Percentiles rank a stretch among this genome's conserved stretches.
Conservation (phyloP, 164 flowering plant genomes). For the Aristolochia californica region DNA sequence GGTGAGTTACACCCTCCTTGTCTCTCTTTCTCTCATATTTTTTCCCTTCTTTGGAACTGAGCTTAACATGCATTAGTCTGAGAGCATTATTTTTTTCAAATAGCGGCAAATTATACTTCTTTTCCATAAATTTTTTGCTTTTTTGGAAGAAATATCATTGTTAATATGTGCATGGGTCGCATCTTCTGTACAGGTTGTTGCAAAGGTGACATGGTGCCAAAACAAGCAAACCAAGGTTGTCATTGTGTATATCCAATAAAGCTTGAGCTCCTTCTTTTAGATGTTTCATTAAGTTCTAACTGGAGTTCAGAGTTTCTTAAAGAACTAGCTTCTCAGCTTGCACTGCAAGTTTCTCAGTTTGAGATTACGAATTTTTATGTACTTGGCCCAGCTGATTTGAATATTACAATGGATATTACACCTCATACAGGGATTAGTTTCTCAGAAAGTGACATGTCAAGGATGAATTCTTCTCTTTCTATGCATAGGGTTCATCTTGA, state of each 20-base stretch:
- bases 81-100: too few species aligned
- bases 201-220: slow-evolving; percentile 56
- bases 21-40: background rate
- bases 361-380: slow-evolving; percentile 73
- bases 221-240: slow-evolving; percentile 57
- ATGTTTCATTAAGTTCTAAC: slow-evolving; percentile 65
- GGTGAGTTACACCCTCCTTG: slow-evolving; percentile 27
- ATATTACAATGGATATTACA: slow-evolving; percentile 85
- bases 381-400: slow-evolving; percentile 47
- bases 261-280: slow-evolving; percentile 71
- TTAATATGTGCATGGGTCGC: slow-evolving; percentile 1
- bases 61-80: background rate
- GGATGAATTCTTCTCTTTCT: slow-evolving; percentile 59
- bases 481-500: slow-evolving; percentile 57
- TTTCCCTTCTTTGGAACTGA: background rate
- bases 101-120: too few species aligned
- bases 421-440: slow-evolving; percentile 79
- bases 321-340: slow-evolving; percentile 70
- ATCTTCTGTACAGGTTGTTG: slow-evolving; percentile 56
- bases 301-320: slow-evolving; percentile 53
- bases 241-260: slow-evolving; percentile 91
- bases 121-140: too few species aligned
- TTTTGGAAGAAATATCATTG: too few species aligned
- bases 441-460: slow-evolving; percentile 42
- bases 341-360: slow-evolving; percentile 56